Conservation (phyloP, 2,329 filamentous ascomycete genomes). For the Fusarium graminum region DNA sequence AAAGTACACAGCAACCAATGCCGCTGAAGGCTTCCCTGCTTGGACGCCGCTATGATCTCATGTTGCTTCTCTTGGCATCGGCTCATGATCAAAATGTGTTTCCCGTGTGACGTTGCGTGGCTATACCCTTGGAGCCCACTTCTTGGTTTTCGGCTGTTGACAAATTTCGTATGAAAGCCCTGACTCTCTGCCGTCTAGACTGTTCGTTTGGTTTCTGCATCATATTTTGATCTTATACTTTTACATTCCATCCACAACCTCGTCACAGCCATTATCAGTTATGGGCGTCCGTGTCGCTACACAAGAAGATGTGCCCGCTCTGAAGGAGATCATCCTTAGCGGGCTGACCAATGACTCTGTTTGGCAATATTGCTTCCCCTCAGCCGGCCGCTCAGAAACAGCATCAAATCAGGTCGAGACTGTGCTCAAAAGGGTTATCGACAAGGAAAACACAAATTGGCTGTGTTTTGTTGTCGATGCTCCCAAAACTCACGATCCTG, state of each 20-base stretch:
- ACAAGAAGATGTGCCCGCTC: constrained; percentile 28
- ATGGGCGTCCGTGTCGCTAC: constrained; percentile 40
- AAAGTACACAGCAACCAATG: constrained; percentile 6
- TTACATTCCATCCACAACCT: background rate
- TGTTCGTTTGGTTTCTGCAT: background rate
- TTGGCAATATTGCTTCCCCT: constrained; percentile 37
- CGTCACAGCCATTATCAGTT: background rate
- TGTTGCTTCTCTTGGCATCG: constrained; percentile 34
- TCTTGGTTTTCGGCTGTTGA: constrained; percentile 12
- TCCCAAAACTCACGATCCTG: constrained; percentile 36
- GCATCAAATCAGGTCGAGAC: constrained; percentile 29
- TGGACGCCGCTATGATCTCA: constrained; percentile 30
- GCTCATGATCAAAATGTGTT: constrained; percentile 34
- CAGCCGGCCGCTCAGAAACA: constrained; percentile 9
- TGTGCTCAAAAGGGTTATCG: constrained; percentile 21
- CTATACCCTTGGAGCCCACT: constrained; percentile 42
- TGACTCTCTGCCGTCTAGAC: background rate
- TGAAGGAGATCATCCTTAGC: constrained; percentile 39
- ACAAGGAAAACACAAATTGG: constrained; percentile 33
- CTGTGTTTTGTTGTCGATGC: constrained; percentile 32
- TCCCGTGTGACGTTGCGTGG: constrained; percentile 31
- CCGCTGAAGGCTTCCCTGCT: constrained; percentile 1
- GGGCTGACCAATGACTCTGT: constrained; percentile 32
- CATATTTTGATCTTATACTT: background rate
- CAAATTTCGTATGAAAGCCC: constrained; percentile 21